Conservation (phyloP, 2,329 filamentous ascomycete genomes). For the Aspergillus pseudonomiae region DNA sequence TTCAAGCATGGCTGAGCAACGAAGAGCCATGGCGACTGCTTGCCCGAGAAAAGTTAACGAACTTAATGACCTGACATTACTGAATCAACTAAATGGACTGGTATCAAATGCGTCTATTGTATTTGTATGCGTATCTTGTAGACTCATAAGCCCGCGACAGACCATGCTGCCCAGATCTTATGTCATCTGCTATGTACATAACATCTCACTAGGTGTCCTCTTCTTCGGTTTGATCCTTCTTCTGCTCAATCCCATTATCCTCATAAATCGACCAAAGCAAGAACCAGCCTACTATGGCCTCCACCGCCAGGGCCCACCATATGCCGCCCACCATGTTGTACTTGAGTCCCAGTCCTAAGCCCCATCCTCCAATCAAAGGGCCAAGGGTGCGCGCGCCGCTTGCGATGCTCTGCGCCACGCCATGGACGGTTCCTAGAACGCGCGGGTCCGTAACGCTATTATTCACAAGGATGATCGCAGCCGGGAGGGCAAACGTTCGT, state of each 20-base stretch:
- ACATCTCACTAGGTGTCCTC: conserved; percentile 6
- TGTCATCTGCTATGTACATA: not conserved
- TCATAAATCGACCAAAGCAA: conserved; percentile 66
- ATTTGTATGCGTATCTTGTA: not conserved
- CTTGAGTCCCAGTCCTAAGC: conserved; percentile 56
- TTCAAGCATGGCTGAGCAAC: not conserved
- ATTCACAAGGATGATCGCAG: conserved; percentile 62
- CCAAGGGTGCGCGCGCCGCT: conserved; percentile 59
- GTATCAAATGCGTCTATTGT: not conserved
- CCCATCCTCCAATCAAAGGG: conserved; percentile 58
- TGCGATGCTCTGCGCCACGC: conserved; percentile 59
- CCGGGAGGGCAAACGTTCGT: conserved; percentile 68
- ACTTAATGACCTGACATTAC: not conserved
- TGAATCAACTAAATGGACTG: not conserved
- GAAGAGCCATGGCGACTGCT: not conserved
- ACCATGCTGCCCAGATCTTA: not conserved
- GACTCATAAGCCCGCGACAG: conserved; percentile 5
- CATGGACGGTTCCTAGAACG: conserved; percentile 64
- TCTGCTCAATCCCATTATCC: conserved; percentile 63
- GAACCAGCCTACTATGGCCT: conserved; percentile 60
- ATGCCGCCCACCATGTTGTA: conserved; percentile 58
- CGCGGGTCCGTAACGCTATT: conserved; percentile 61
- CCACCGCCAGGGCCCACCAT: conserved; percentile 60
- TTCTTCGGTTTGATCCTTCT: conserved; percentile 21
- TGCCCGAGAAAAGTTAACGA: not conserved